These are phyloP conservation scores for Suillus subaureus DNA, from an alignment of 768 basidiomycete genomes.

Conservation along the genomic window DNA sequence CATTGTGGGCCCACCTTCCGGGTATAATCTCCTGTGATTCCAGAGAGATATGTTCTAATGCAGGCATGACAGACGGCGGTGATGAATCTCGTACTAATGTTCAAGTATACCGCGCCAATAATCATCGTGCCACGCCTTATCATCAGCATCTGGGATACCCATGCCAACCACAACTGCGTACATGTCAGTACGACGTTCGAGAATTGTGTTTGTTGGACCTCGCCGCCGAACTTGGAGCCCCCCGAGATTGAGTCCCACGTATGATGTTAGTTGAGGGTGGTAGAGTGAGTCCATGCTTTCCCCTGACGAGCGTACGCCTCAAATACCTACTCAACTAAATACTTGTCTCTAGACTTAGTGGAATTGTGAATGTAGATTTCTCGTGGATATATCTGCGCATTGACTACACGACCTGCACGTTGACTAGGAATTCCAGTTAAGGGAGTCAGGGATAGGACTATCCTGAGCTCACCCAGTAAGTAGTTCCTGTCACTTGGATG, in stretches of 20 bases:
- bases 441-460: not conserved
- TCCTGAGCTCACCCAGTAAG: not conserved
- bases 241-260: not conserved
- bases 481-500: not conserved
- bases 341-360: not conserved
- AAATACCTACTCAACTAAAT: not conserved
- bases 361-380: not conserved
- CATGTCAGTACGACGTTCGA: not conserved
- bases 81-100: not conserved
- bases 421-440: not conserved
- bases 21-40: not conserved
- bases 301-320: not conserved
- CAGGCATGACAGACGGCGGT: not conserved
- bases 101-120: not conserved
- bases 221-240: not conserved
- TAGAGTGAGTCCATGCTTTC: not conserved
- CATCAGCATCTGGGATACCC: not conserved
- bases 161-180: not conserved
- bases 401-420: not conserved
- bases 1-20: not conserved
- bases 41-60: not conserved
- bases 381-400: not conserved
- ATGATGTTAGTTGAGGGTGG: not conserved
- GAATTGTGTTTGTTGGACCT: not conserved
- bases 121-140: not conserved